These are phyloP conservation scores for rapeseed (Brassica napus) DNA, from an alignment of 345 rosid genomes.

Conservation along the genomic window DNA sequence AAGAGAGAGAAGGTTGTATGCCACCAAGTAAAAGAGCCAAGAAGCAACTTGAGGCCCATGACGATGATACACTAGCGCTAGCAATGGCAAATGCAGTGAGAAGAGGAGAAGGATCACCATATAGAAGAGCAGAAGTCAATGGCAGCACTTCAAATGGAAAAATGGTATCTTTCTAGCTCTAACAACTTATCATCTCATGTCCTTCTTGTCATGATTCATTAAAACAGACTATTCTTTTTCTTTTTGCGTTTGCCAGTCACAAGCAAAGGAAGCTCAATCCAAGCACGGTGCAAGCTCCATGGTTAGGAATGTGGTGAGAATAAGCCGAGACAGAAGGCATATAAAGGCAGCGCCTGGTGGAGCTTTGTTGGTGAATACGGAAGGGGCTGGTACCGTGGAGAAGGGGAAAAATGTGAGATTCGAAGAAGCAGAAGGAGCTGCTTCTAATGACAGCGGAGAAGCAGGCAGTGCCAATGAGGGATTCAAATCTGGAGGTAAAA, in stretches of 20 bases:
- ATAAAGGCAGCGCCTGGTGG: constrained; percentile 42
- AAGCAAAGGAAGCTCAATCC: constrained; percentile 46
- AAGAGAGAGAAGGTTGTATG: constrained; percentile 46
- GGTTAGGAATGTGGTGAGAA: constrained; percentile 46
- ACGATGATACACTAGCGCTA: constrained; percentile 44
- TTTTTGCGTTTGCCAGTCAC: constrained; percentile 43
- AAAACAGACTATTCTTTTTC: constrained; percentile 15
- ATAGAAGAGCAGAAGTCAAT: constrained; percentile 20
- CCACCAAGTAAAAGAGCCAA: constrained; percentile 50
- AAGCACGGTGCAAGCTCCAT: constrained; percentile 45
- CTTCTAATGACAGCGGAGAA: constrained; percentile 68
- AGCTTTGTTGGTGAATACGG: constrained; percentile 52
- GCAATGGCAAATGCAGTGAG: constrained; percentile 34
- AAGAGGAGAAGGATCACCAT: constrained; percentile 21
- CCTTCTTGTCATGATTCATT: neutral
- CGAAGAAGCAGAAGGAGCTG: constrained; percentile 47
- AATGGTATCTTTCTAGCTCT: constrained; percentile 51
- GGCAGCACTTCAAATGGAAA: constrained; percentile 48
- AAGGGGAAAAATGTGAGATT: constrained; percentile 57
- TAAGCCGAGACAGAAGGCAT: constrained; percentile 45
- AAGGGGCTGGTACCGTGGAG: constrained; percentile 61
- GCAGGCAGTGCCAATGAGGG: constrained; percentile 45
- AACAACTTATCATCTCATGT: neutral
- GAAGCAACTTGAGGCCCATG: constrained; percentile 50
- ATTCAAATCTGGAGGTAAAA: neutral